Evolutionary conservation across 495 filamentous ascomycete genomes (phyloP).

Genomic region (Penicillium verhagenii): DNA sequence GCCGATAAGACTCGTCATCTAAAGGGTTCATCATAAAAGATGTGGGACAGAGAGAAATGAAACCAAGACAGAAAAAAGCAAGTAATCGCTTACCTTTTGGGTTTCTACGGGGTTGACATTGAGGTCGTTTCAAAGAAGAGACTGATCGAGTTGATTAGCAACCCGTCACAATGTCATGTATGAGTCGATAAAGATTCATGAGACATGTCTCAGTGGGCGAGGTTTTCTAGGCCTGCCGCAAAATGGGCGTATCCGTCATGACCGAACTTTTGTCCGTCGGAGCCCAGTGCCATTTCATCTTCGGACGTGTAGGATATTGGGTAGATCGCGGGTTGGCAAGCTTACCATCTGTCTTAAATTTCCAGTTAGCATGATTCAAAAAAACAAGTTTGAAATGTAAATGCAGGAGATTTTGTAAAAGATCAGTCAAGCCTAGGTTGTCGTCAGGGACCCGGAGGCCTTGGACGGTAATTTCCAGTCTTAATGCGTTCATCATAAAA

Average conservation of each 20-base stretch:
- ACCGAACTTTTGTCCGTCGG: conserved; percentile 66
- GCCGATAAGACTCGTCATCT: conserved; percentile 66
- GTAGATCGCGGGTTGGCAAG: conserved; percentile 6
- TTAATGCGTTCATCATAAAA: conserved; percentile 69
- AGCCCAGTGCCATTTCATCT: conserved; percentile 99
- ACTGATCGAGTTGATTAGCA: conserved; percentile 33
- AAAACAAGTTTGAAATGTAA: conserved; percentile 6
- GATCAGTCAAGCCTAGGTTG: conserved; percentile 88
- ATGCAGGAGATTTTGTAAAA: conserved; percentile 10
- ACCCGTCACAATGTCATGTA: conserved; percentile 22
- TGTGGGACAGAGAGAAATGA: no score
- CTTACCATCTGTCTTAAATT: conserved; percentile 38
- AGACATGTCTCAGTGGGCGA: conserved; percentile 83
- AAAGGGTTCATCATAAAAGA: conserved; percentile 50
- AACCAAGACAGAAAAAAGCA: conserved; percentile 3
- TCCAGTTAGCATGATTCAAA: conserved; percentile 26
- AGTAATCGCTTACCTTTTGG: conserved; percentile 18
- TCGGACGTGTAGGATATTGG: conserved; percentile 32
- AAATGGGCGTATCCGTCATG: conserved; percentile 87
- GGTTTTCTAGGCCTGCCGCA: conserved; percentile 99
- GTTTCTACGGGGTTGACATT: conserved; percentile 12
- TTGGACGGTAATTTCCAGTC: conserved; percentile 99
- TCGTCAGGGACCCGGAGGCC: conserved; percentile 72
- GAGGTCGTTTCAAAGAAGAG: neutral
- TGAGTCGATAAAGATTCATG: conserved; percentile 21